phyloP scores from a whole-genome alignment of 257 asterid species.

The Petunia axillaris region DNA sequence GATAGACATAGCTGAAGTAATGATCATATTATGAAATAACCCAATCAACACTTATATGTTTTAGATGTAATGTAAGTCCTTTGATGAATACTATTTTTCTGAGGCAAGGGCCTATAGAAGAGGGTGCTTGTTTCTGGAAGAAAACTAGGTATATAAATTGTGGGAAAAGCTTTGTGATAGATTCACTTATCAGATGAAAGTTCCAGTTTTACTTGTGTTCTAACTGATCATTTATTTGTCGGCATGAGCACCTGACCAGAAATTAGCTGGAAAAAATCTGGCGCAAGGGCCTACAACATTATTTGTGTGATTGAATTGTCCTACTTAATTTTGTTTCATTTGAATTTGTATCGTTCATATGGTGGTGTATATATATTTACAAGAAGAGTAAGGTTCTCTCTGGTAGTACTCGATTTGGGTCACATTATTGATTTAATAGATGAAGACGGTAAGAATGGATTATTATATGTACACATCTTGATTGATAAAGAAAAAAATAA shows the following conservation, averaged over 20 bases:
- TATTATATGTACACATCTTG: too few relatives aligned
- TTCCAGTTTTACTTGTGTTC: conserved; percentile 14
- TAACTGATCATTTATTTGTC: conserved; percentile 8
- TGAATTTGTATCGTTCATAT: neutral
- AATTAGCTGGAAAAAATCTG: conserved; percentile 27
- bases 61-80: neutral
- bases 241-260: neutral
- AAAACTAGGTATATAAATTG: conserved; percentile 2
- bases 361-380: neutral
- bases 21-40: neutral
- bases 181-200: conserved; percentile 12
- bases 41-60: conserved; percentile 4
- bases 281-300: conserved; percentile 20
- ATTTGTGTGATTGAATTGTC: neutral
- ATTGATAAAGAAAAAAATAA: too few relatives aligned
- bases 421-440: too few relatives aligned
- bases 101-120: too few relatives aligned
- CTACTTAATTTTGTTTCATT: conserved; percentile 10
- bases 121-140: neutral
- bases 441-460: too few relatives aligned
- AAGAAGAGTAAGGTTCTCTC: too few relatives aligned
- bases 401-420: too few relatives aligned
- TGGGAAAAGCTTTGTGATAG: conserved; percentile 2
- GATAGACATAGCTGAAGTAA: neutral
- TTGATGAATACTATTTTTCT: neutral